These are phyloP conservation scores for Saksenaea oblongispora DNA, from an alignment of 371 early-diverging fungal species.

Conservation along the genomic window DNA sequence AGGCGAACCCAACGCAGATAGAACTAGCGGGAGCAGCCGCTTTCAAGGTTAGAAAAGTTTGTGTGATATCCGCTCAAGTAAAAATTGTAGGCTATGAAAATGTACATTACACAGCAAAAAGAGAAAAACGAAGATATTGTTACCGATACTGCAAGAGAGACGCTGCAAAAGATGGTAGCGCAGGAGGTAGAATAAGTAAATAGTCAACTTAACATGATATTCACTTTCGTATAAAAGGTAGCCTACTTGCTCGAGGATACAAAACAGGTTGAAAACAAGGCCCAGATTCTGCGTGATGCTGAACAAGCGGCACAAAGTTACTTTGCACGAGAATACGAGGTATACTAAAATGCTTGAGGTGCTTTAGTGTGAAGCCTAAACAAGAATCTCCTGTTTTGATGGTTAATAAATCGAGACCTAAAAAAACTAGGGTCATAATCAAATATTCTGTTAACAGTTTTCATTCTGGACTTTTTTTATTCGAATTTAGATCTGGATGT, in stretches of 20 bases:
- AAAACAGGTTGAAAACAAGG: background rate
- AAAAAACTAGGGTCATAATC: too few species aligned
- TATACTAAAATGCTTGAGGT: background rate
- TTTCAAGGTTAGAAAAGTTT: slow-evolving; percentile 38
- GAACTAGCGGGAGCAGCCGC: slow-evolving; percentile 65
- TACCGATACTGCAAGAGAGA: slow-evolving; percentile 27
- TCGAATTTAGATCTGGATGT: too few species aligned
- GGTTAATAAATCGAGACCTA: too few species aligned
- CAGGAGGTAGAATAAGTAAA: slow-evolving; percentile 20
- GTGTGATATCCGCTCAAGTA: background rate
- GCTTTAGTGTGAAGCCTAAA: background rate
- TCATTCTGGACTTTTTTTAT: too few species aligned
- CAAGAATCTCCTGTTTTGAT: too few species aligned
- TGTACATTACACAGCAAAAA: slow-evolving; percentile 28
- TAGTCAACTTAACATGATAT: background rate
- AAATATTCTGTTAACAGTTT: too few species aligned
- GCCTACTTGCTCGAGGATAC: background rate
- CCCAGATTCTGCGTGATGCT: slow-evolving; percentile 9
- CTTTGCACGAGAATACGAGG: slow-evolving; percentile 28
- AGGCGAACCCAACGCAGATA: slow-evolving; percentile 26
- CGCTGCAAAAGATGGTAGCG: slow-evolving; percentile 19
- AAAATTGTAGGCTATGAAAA: slow-evolving; percentile 30
- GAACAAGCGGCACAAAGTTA: slow-evolving; percentile 24
- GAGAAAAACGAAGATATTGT: slow-evolving; percentile 21
- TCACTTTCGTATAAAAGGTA: background rate